Base-by-base conservation (phyloP, 2,329 filamentous ascomycete species). In the Onygenales sp. region DNA sequence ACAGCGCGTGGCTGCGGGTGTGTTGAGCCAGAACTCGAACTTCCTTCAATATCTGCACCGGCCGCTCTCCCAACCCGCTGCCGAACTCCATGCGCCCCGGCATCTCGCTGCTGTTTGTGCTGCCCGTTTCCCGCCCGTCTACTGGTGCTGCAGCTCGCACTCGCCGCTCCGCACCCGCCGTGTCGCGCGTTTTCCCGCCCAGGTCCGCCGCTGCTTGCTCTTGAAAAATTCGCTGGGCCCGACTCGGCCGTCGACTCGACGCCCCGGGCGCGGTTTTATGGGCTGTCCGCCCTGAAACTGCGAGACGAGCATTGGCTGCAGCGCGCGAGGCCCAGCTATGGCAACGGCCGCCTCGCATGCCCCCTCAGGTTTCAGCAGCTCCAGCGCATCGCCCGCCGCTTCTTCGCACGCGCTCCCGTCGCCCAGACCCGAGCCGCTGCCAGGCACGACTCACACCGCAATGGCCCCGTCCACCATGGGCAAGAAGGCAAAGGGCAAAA, bases 401-500 rank as follows among this genome's bases (percentile, higher is more conserved):
- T 54, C 53, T 55, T 55, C 52, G 14, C 39, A 71, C 61, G 65
- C 66, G 56, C 70, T 65, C 57, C 74, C 76, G 57, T 58, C 72
- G 63, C 70, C 67, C 63, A 70, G 70, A 58, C 67, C 73, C 62
- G 65, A 64, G 52, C 70, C 69, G 62, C 56, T 64, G 52, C 62
- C 65, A 49, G 57, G 62, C 39, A 46, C 54, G 47, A 47, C 56
- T 42, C 45, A 34, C n/a, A 49, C 60, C 44, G 61, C 54, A 32
- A 70, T 74, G 63, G 72, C 78, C 45, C 73, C 78, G 36, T 70
- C 79, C 46, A 70, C 74, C 48, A 72, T 81, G 53, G 73, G 75
- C 53, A 93, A 90, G 75, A 93, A 93, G 72, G 81, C 78, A 53
- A 95, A 94, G 74, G 82, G 79, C 61, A 95, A 94, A 75, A 95